Evolutionary conservation across 2,329 filamentous ascomycete genomes (phyloP), one percentile per base, ranked within the genome.

Genomic region (Emergomyces africanus): DNA sequence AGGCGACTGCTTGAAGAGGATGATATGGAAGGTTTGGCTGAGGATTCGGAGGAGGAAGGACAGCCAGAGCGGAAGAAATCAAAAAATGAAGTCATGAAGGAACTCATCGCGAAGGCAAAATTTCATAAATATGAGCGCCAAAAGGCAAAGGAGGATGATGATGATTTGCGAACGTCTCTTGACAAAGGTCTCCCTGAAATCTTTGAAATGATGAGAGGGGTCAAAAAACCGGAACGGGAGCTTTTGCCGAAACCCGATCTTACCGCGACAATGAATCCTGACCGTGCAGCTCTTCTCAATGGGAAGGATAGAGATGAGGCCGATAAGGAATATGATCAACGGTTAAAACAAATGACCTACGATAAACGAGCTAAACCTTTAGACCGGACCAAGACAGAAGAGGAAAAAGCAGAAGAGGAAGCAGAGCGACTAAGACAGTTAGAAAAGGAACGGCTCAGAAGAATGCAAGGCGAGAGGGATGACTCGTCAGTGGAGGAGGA

Each of bases 61-160:
- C 77, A 85, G 63, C 90, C 90, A 0, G 87, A 92, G 66, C 82
- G 87, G 61, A 96, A 96, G 73, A 99, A 96, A 77, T 86, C 86
- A 2, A 97, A 96, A 75, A 88, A 94, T 58, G 94, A 99, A 73
- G 89, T 99, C 55, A 96, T 97, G 89, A 88, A 96, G 68, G 95
- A 99, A 73, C 81, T 99, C 62, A 96, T 99, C 65, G 89, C 91
- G 61, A 99, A 99, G 74, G 97, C 92, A 0, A 99, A 99, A 71
- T 80, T 89, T 62, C 83, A 96, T 80, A 97, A 96, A 75, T 91
- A 92, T 69, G 91, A 97, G 75, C 85, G 94, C 46, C 94, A 99
- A 73, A 86, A 89, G 61, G 84, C 84, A 33, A 96, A 96, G 69
- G 94, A 97, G 62, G 90, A 94, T 55, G 94, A 99, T 66, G 90